Conservation (phyloP, 441 rosid genomes). For the Metrosideros polymorpha region DNA sequence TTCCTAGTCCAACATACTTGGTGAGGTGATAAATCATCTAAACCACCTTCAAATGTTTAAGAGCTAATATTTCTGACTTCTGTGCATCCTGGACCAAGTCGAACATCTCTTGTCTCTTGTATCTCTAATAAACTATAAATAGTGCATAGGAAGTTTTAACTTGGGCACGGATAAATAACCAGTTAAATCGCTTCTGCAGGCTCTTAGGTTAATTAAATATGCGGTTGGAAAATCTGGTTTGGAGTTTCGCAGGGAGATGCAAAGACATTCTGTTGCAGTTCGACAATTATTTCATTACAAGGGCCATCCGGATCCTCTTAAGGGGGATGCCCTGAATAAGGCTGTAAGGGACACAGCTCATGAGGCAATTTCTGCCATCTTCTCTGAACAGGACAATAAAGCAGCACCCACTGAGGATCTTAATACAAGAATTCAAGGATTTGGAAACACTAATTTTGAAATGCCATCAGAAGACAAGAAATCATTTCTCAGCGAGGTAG, state of each 20-base stretch:
- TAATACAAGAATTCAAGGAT: conserved; percentile 80
- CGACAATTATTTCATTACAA: conserved; percentile 82
- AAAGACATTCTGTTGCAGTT: conserved; percentile 77
- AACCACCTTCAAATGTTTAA: background rate
- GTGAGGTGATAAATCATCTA: background rate
- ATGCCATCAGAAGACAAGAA: conserved; percentile 72
- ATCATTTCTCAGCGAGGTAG: conserved; percentile 90
- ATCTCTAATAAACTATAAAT: background rate
- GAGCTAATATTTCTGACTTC: background rate
- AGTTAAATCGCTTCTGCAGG: conserved; percentile 32
- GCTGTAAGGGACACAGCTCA: conserved; percentile 93
- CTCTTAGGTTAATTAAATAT: conserved; percentile 87
- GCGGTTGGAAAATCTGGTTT: conserved; percentile 80
- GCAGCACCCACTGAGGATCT: conserved; percentile 53
- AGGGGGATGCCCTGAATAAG: conserved; percentile 95
- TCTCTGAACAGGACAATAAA: conserved; percentile 66
- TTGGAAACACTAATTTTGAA: conserved; percentile 80
- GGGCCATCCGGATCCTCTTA: conserved; percentile 77
- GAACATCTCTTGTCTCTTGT: background rate
- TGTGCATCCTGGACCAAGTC: background rate
- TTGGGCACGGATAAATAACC: background rate
- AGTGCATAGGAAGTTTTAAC: background rate
- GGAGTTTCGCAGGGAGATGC: conserved; percentile 97
- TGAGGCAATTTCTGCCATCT: conserved; percentile 75
- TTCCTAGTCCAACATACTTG: background rate